Base-by-base conservation (phyloP, 495 filamentous ascomycete genomes). In the Hypoxylon cercidicola region DNA sequence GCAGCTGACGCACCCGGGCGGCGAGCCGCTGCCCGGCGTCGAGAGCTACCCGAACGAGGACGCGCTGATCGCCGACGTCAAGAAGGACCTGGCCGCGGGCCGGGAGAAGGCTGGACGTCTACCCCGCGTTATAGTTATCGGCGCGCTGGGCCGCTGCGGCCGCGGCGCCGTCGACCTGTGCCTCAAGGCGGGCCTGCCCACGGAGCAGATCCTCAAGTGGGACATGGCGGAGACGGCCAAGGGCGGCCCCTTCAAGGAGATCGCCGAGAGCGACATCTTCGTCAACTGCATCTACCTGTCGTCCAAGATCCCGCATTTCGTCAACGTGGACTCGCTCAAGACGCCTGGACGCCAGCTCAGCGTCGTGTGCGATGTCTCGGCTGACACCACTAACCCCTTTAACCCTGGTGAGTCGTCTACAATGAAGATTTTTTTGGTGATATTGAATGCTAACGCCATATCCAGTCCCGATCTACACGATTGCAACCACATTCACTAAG, bases 271-370 rank as follows among this genome's bases (percentile, higher is more conserved):
- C 62, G 85, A 88, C 65, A 92, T 96, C 68, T 95, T 96, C 74
- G 82, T 97, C 74, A 97, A 96, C 82, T 96, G 91, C 83, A 94
- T 97, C 67, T 97, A 97, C 77, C 85, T 97, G 13, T 47, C 52
- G 0, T 74, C 82, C 13, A 80, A 84, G 56, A 90, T 92, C 48
- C 88, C 88, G 1, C 84, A 85, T 18, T 95, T 96, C 73, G 85
- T 97, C 52, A 86, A 90, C 68, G 66, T 80, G 16, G 84, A 92
- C 60, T 88, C 85, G 30, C 84, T 98, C 19, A 81, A 84, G 53
- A 69, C 79, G 18, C 86, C 92, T 5, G 83, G 83, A 62, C 87
- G 94, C 61, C 89, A 87, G 64, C 83, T 99, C 41, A 85, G 84
- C 40, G 93, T 97, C 16, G 88, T 97, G 40, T 96, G 92, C 77